Evolutionary conservation across 345 rosid genomes (phyloP).

Genomic region (Capsella bursapastoris): DNA sequence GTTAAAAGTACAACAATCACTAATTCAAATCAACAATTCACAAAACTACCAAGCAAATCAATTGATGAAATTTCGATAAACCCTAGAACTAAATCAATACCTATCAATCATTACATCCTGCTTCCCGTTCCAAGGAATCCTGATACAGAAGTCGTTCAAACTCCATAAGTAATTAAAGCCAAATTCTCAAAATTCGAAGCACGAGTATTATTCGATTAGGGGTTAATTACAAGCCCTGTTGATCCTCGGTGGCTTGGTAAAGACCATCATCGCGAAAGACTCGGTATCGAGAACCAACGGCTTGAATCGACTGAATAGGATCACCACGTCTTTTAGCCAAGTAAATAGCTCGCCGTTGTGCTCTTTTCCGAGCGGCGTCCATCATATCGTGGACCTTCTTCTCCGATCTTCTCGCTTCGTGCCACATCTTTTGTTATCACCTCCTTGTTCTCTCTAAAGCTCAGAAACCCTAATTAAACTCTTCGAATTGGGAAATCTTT

Average conservation of each 20-base stretch:
- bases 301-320: conserved; percentile 91
- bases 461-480: conserved; percentile 3
- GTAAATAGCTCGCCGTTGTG: conserved; percentile 85
- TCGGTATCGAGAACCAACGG: conserved; percentile 69
- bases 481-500: conserved; percentile 10
- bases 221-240: conserved; percentile 75
- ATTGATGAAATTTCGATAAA: neutral
- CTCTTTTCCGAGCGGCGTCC: conserved; percentile 99
- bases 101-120: conserved; percentile 84
- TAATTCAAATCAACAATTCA: neutral
- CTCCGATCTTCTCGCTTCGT: conserved; percentile 99
- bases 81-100: conserved; percentile 37
- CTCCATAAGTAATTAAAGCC: neutral
- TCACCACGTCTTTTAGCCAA: conserved; percentile 95
- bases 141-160: conserved; percentile 25
- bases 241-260: conserved; percentile 84
- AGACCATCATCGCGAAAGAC: conserved; percentile 86
- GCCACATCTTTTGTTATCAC: conserved; percentile 73
- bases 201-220: neutral
- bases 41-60: neutral
- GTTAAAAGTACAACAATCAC: neutral
- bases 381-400: conserved; percentile 96
- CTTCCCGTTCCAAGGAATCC: conserved; percentile 97
- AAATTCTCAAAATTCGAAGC: neutral
- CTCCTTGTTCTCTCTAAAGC: neutral